phyloP scores from a whole-genome alignment of 306 rosid species.

The Trifolium fragiferum region DNA sequence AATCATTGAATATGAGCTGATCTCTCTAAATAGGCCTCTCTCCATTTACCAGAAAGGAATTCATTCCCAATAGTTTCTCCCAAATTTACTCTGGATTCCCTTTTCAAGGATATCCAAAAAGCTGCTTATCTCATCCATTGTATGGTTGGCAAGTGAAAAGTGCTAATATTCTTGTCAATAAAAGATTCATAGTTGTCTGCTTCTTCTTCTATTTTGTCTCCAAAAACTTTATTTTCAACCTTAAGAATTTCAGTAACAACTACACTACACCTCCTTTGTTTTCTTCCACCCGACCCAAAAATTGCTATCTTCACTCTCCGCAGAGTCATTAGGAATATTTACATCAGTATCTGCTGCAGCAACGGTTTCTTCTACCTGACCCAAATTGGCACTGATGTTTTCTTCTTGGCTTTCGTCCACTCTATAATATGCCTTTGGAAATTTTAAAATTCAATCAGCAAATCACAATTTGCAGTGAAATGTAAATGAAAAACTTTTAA shows the following conservation, averaged over 20 bases:
- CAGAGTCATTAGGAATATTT: slow-evolving; percentile 28
- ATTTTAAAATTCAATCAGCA: slow-evolving; percentile 37
- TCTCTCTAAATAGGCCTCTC: background rate
- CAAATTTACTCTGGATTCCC: slow-evolving; percentile 10
- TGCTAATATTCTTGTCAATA: background rate
- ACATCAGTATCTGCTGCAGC: slow-evolving; percentile 26
- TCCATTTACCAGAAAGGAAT: background rate
- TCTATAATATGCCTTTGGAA: slow-evolving; percentile 65
- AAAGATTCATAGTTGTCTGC: slow-evolving; percentile 30
- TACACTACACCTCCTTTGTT: slow-evolving; percentile 19
- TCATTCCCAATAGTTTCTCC: slow-evolving; percentile 2
- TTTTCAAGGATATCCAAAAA: background rate
- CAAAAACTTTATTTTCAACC: slow-evolving; percentile 31
- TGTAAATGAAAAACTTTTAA: slow-evolving; percentile 16
- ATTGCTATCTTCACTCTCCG: slow-evolving; percentile 9
- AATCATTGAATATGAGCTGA: background rate
- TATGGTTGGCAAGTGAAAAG: slow-evolving; percentile 26
- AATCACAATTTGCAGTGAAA: slow-evolving; percentile 10
- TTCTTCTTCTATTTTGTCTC: slow-evolving; percentile 30
- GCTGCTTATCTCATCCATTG: slow-evolving; percentile 5
- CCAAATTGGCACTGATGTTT: slow-evolving; percentile 28
- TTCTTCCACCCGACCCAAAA: slow-evolving; percentile 19
- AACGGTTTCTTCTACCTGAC: slow-evolving; percentile 32
- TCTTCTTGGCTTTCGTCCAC: slow-evolving; percentile 63
- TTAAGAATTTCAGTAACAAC: slow-evolving; percentile 23